A percentile compares a stretch with the other conserved stretches of the same genome.
Evolutionary conservation across 78 protist species (phyloP).

Genomic region (Paratrimastix pyriformis): DNA sequence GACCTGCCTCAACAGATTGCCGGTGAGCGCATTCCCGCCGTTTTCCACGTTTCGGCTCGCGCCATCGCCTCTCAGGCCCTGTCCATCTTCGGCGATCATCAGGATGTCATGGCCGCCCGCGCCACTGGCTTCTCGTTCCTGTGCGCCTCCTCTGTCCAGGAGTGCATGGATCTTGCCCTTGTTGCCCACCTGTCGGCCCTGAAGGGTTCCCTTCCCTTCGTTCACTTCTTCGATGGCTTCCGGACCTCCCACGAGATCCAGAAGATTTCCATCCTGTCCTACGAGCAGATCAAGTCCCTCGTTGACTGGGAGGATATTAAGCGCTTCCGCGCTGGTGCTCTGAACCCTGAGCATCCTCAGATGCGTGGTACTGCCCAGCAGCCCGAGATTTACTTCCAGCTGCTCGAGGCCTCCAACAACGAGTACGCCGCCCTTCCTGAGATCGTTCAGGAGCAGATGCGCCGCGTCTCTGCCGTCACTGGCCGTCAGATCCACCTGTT

Average conservation of each 20-base stretch:
- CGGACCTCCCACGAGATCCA: conserved; percentile 46
- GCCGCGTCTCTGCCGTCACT: conserved; percentile 21
- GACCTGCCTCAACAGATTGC: no score
- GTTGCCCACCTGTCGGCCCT: conserved; percentile 45
- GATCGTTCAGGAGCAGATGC: conserved; percentile 33
- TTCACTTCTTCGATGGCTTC: conserved; percentile 69
- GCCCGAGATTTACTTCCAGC: conserved; percentile 51
- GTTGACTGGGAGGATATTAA: conserved; percentile 23
- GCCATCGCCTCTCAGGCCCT: conserved; percentile 48
- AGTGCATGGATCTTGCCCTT: conserved; percentile 43
- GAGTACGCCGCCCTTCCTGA: conserved; percentile 36
- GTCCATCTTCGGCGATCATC: conserved; percentile 58
- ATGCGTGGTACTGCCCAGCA: conserved; percentile 37
- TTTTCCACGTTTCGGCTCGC: conserved; percentile 58
- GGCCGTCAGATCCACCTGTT: conserved; percentile 43
- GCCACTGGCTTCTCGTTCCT: conserved; percentile 40
- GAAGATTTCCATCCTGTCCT: conserved; percentile 29
- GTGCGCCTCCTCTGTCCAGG: conserved; percentile 40
- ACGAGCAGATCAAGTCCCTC: conserved; percentile 30
- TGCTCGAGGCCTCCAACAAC: conserved; percentile 31
- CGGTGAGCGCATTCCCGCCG: conserved; percentile 53
- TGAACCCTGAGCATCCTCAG: conserved; percentile 47
- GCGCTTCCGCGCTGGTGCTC: conserved; percentile 30
- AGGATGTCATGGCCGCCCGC: conserved; percentile 57
- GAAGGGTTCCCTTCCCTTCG: conserved; percentile 39